phyloP scores from a whole-genome alignment of 371 early-diverging fungal species.

The Gilbertella persicaria region DNA sequence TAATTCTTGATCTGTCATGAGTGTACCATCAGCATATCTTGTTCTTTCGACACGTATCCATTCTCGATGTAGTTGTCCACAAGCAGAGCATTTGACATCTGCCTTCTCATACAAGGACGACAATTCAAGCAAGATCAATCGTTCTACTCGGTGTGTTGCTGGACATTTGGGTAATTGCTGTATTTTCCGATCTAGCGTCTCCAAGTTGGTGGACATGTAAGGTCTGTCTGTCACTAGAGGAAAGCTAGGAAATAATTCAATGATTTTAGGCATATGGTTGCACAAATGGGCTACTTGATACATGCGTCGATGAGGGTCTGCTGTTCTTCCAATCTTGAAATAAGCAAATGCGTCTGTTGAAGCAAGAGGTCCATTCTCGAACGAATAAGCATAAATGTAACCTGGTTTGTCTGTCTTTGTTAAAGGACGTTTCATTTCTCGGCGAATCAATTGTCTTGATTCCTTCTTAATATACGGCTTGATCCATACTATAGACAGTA shows the following conservation, averaged over 20 bases:
- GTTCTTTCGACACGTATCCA: conserved; percentile 40
- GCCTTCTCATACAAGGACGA: conserved; percentile 24
- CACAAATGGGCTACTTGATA: conserved; percentile 49
- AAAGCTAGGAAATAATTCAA: conserved; percentile 48
- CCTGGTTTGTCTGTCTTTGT: conserved; percentile 50
- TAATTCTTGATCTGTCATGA: conserved; percentile 32
- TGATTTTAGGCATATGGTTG: conserved; percentile 42
- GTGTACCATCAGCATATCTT: not conserved
- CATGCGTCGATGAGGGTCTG: conserved; percentile 53
- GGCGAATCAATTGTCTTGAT: conserved; percentile 10
- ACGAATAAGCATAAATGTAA: conserved; percentile 54
- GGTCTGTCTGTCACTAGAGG: conserved; percentile 17
- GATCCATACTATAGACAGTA: conserved; percentile 30
- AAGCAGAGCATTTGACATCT: conserved; percentile 35
- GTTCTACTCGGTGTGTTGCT: conserved; percentile 51
- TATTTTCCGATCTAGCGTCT: conserved; percentile 16
- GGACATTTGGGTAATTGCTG: conserved; percentile 37
- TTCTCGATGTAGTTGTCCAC: conserved; percentile 49
- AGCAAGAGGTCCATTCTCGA: conserved; percentile 28
- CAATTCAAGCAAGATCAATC: conserved; percentile 58
- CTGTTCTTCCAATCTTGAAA: conserved; percentile 59
- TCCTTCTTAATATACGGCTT: conserved; percentile 4
- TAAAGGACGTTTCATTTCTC: conserved; percentile 49
- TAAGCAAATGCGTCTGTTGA: conserved; percentile 38
- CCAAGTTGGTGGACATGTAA: conserved; percentile 14